phyloP scores from a whole-genome alignment of 371 early-diverging fungal genomes.

The Lichtheimia hyalospora region DNA sequence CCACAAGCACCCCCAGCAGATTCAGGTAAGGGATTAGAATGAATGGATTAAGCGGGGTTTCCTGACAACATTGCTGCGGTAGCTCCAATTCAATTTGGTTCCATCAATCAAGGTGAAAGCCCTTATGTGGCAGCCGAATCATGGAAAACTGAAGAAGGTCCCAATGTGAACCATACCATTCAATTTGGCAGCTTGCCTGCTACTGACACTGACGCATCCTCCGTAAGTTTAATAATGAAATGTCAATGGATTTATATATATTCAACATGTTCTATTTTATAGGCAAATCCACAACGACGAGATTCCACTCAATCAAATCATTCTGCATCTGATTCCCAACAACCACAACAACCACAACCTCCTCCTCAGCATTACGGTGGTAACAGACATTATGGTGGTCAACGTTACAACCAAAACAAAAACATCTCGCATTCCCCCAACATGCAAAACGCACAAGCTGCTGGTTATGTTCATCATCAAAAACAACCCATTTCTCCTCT shows the following conservation, averaged over 20 bases:
- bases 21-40: slow-evolving; percentile 15
- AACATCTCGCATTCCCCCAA: slow-evolving; percentile 31
- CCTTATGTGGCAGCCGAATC: no score
- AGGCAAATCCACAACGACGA: slow-evolving; percentile 8
- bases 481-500: slow-evolving; percentile 37
- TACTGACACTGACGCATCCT: slow-evolving; percentile 23
- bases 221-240: slow-evolving; percentile 20
- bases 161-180: slow-evolving; percentile 26
- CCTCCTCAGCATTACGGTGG: slow-evolving; percentile 7
- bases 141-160: slow-evolving; percentile 5
- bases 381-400: slow-evolving; percentile 13
- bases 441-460: slow-evolving; percentile 28
- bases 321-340: slow-evolving; percentile 10
- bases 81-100: slow-evolving; percentile 59
- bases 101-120: slow-evolving; percentile 39
- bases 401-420: slow-evolving; percentile 23
- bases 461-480: slow-evolving; percentile 27
- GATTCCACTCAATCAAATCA: slow-evolving; percentile 25
- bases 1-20: slow-evolving; percentile 44
- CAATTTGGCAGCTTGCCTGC: slow-evolving; percentile 49
- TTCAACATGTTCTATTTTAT: background rate
- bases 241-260: background rate
- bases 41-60: background rate
- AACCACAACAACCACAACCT: slow-evolving; percentile 23
- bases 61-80: background rate